Percentiles rank a stretch among this genome's conserved stretches.
These are phyloP conservation scores for Verticillium tricorpus DNA, from an alignment of 2,329 filamentous ascomycete species.

Conservation along the genomic window DNA sequence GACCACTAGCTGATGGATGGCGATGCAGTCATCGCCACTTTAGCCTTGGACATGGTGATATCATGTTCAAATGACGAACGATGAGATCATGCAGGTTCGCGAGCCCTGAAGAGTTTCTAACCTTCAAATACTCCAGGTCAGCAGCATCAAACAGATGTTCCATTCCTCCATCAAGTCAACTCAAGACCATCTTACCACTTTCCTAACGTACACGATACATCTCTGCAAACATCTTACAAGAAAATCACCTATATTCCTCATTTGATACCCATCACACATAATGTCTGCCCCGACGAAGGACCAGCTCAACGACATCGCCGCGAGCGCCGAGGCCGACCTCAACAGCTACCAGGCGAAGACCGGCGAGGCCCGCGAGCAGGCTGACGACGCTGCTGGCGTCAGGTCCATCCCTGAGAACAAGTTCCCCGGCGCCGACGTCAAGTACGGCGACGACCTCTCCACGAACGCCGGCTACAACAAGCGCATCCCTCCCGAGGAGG, in stretches of 20 bases:
- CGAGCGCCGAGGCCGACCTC: conserved; percentile 41
- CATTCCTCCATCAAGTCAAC: neutral
- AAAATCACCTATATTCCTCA: neutral
- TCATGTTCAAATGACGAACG: neutral
- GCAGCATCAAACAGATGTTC: neutral
- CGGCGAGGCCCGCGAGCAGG: conserved; percentile 32
- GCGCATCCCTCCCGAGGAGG: conserved; percentile 40
- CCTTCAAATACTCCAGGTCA: neutral
- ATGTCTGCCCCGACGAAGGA: conserved; percentile 18
- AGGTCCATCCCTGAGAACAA: conserved; percentile 36
- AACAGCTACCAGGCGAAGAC: conserved; percentile 45
- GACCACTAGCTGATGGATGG: neutral
- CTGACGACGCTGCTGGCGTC: conserved; percentile 36
- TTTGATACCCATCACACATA: neutral
- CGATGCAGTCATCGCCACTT: neutral
- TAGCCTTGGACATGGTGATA: neutral
- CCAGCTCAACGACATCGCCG: conserved; percentile 37
- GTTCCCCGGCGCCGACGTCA: conserved; percentile 36
- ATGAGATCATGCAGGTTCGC: neutral
- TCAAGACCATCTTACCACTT: too few species aligned
- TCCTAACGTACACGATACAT: too few species aligned
- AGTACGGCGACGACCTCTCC: conserved; percentile 36
- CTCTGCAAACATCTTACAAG: neutral
- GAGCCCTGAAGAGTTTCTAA: neutral
- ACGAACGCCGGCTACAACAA: conserved; percentile 42